phyloP scores from a whole-genome alignment of 164 flowering plant genomes.

The Chimonanthus praecox region DNA sequence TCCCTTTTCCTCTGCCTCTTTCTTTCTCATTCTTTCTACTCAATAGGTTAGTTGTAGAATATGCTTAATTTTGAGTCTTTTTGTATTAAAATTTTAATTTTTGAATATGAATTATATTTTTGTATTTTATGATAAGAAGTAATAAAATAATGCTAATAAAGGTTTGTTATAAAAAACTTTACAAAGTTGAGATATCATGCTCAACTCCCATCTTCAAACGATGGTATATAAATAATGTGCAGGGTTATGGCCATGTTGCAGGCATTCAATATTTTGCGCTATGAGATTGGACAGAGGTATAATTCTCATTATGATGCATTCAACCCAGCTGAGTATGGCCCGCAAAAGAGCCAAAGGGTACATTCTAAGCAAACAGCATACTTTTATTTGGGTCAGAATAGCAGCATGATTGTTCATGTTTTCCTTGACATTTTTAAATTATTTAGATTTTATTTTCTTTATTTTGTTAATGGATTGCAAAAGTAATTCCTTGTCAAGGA shows the following conservation, averaged over 20 bases:
- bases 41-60: too few species aligned
- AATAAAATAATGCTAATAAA: too few species aligned
- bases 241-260: slow-evolving; percentile 54
- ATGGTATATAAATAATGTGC: slow-evolving; percentile 16
- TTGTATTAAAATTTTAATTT: too few species aligned
- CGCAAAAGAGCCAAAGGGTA: slow-evolving; percentile 97
- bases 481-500: too few species aligned
- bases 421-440: background rate
- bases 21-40: too few species aligned
- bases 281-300: slow-evolving; percentile 88
- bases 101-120: too few species aligned
- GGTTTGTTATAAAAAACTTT: too few species aligned
- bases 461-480: too few species aligned
- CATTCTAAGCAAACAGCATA: background rate
- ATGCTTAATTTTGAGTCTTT: too few species aligned
- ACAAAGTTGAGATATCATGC: too few species aligned
- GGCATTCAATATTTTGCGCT: slow-evolving; percentile 89
- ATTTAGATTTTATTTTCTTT: background rate
- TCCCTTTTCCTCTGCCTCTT: too few species aligned
- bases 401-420: background rate
- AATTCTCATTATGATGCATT: slow-evolving; percentile 86
- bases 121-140: too few species aligned
- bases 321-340: slow-evolving; percentile 87
- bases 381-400: background rate
- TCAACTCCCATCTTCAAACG: background rate